A percentile compares a stretch with the other conserved stretches of the same genome.
Evolutionary conservation across 495 filamentous ascomycete genomes (phyloP).

Genomic region (Daldinia caldariorum): DNA sequence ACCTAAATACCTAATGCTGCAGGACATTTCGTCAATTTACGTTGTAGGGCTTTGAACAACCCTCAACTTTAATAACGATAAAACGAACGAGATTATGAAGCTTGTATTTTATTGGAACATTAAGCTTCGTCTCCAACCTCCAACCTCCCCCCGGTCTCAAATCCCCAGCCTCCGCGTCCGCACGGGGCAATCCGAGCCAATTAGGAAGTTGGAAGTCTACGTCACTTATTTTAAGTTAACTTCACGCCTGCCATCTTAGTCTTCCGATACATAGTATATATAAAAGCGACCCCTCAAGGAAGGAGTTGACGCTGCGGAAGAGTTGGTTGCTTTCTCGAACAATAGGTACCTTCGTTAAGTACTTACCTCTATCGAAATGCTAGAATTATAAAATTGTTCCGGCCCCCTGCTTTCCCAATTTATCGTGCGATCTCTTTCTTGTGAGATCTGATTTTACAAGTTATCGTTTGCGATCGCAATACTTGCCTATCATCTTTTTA

Average conservation of each 20-base stretch:
- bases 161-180: slow-evolving; percentile 14
- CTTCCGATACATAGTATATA: not conserved
- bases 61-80: no score
- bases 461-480: not conserved
- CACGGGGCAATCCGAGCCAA: slow-evolving; percentile 33
- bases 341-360: not conserved
- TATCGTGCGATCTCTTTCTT: not conserved
- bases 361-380: not conserved
- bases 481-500: no score
- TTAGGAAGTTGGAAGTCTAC: not conserved
- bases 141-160: not conserved
- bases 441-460: not conserved
- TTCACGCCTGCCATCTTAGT: not conserved
- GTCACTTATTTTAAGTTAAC: slow-evolving; percentile 17
- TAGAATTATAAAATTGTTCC: not conserved
- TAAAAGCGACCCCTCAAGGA: not conserved
- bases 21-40: no score
- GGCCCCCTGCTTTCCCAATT: not conserved
- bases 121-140: slow-evolving; percentile 13
- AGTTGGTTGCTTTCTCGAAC: not conserved
- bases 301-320: not conserved
- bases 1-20: no score
- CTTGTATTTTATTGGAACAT: not conserved
- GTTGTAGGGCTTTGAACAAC: no score
- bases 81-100: no score